phyloP scores from a whole-genome alignment of 129 eudicot genomes.

The Deinandra increscens region DNA sequence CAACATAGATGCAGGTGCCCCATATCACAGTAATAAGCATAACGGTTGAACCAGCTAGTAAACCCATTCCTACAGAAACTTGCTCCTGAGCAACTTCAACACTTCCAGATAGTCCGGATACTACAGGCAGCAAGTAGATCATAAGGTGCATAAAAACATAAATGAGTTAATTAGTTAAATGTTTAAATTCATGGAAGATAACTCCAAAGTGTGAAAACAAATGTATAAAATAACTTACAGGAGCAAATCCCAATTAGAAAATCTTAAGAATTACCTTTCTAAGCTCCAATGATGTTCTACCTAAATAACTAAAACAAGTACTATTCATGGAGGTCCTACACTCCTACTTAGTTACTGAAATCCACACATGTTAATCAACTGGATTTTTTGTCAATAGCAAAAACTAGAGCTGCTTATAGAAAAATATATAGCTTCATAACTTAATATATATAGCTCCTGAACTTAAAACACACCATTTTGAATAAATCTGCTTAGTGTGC shows the following conservation, averaged over 20 bases:
- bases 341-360: background rate
- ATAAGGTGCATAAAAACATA: background rate
- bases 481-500: background rate
- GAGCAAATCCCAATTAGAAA: background rate
- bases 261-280: background rate
- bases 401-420: background rate
- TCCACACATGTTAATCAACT: conserved; percentile 5
- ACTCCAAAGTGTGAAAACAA: background rate
- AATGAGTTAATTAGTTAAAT: too few relatives aligned
- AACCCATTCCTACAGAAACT: conserved; percentile 96
- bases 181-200: background rate
- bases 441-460: background rate
- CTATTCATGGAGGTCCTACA: background rate
- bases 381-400: background rate
- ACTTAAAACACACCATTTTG: background rate
- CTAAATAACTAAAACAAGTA: background rate
- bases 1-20: conserved; percentile 86
- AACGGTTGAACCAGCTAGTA: conserved; percentile 92
- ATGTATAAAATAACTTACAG: background rate
- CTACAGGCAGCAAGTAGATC: conserved; percentile 36
- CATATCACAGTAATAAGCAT: conserved; percentile 86
- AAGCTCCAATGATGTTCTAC: conserved; percentile 11
- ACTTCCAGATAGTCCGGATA: conserved; percentile 92
- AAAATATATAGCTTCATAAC: background rate
- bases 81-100: conserved; percentile 80